Conservation (phyloP, 352 stramenopile species). For the Globisporangium carolinianum region DNA sequence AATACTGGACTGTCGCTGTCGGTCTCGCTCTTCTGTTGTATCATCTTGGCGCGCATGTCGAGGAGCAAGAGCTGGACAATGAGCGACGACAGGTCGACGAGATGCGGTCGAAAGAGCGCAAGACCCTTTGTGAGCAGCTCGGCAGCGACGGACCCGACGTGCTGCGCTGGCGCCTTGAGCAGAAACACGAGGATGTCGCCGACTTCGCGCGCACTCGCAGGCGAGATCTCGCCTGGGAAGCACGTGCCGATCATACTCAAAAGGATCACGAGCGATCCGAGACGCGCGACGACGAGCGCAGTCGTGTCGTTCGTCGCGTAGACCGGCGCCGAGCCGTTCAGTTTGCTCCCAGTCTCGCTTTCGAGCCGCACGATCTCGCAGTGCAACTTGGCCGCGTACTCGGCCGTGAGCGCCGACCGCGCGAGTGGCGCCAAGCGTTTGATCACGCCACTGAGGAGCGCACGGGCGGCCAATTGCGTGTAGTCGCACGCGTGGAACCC, state of each 20-base stretch:
- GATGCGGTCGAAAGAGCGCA: conserved; percentile 77
- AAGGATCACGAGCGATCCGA: conserved; percentile 71
- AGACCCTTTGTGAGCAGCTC: conserved; percentile 78
- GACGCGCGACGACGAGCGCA: conserved; percentile 40
- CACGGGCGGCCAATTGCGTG: conserved; percentile 62
- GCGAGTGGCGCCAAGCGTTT: conserved; percentile 45
- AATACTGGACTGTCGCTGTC: conserved; percentile 22
- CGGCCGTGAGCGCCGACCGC: conserved; percentile 44
- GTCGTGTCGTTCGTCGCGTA: conserved; percentile 13
- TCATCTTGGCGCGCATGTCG: conserved; percentile 57
- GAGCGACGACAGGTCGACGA: conserved; percentile 73
- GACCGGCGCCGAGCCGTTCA: conserved; percentile 18
- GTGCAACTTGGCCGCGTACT: conserved; percentile 77
- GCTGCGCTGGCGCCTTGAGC: conserved; percentile 42
- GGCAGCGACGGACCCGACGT: conserved; percentile 58
- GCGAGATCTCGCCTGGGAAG: conserved; percentile 77
- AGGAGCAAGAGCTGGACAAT: conserved; percentile 69
- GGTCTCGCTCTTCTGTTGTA: conserved; percentile 24
- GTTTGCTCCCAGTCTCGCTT: conserved; percentile 40
- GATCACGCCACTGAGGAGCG: conserved; percentile 68
- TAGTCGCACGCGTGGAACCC: conserved; percentile 75
- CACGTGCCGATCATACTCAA: conserved; percentile 85
- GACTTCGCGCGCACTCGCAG: conserved; percentile 63
- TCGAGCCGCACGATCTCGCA: conserved; percentile 73
- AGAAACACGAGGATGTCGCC: conserved; percentile 71